Conservation (phyloP, 2,329 filamentous ascomycete species). For the Diaporthe australafricana region DNA sequence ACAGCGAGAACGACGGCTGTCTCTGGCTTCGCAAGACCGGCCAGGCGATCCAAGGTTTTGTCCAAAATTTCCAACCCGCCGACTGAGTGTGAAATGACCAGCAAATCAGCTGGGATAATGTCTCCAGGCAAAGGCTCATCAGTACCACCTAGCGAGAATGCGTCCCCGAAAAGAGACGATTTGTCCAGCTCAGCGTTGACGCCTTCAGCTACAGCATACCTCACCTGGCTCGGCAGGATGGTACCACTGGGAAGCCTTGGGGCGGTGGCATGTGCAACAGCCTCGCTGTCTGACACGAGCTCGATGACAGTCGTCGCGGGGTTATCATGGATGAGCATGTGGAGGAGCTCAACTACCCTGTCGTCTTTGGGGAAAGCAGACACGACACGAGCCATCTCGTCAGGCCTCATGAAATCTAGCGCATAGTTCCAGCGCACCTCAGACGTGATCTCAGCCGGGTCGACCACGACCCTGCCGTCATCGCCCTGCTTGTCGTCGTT, state of each 20-base stretch:
- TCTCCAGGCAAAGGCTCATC: slow-evolving; percentile 25
- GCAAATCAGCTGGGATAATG: slow-evolving; percentile 18
- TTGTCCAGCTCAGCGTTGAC: slow-evolving; percentile 1
- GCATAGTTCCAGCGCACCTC: slow-evolving; percentile 35
- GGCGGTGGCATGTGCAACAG: not conserved
- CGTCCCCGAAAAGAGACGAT: slow-evolving; percentile 18
- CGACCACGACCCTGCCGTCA: slow-evolving; percentile 32
- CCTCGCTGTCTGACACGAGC: slow-evolving; percentile 17
- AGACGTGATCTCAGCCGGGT: slow-evolving; percentile 31
- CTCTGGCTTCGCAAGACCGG: slow-evolving; percentile 17
- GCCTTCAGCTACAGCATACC: slow-evolving; percentile 27
- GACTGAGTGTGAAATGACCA: slow-evolving; percentile 20
- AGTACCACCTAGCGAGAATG: slow-evolving; percentile 27
- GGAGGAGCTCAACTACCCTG: slow-evolving; percentile 11
- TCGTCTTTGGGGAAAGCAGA: not conserved
- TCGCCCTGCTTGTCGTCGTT: slow-evolving; percentile 29
- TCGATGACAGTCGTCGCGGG: slow-evolving; percentile 28
- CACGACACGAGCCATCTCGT: slow-evolving; percentile 29
- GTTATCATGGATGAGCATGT: slow-evolving; percentile 34
- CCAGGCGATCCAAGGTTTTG: slow-evolving; percentile 11
- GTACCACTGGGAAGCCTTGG: slow-evolving; percentile 12
- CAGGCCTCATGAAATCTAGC: slow-evolving; percentile 32
- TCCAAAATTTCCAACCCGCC: not conserved
- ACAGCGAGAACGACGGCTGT: slow-evolving; percentile 21
- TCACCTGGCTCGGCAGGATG: slow-evolving; percentile 29